phyloP scores from a whole-genome alignment of 108 stramenopile species.

The Skeletonema grethae region DNA sequence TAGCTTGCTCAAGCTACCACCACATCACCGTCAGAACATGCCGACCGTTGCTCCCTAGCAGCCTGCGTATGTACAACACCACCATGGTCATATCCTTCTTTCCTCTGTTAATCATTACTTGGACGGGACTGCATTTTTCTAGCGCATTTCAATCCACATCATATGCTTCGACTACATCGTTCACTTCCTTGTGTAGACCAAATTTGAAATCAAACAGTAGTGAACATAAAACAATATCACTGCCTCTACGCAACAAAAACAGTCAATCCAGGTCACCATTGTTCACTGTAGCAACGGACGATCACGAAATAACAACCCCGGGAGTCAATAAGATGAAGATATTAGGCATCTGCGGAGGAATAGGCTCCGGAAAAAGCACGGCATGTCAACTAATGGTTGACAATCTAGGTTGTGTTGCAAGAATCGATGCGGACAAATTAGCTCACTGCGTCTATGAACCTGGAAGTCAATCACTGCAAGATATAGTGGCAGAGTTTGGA shows the following conservation, averaged over 20 bases:
- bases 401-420: slow-evolving; percentile 54
- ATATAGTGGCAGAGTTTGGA: slow-evolving; percentile 68
- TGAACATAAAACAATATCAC: not conserved
- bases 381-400: slow-evolving; percentile 72
- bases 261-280: not conserved
- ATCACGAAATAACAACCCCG: not conserved
- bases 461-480: slow-evolving; percentile 55
- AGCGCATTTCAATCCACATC: not conserved
- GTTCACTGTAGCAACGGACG: not conserved
- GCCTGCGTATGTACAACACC: not conserved
- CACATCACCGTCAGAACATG: no score
- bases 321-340: slow-evolving; percentile 32
- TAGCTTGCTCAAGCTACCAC: no score
- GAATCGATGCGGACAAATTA: slow-evolving; percentile 75
- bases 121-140: not conserved
- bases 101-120: not conserved
- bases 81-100: not conserved
- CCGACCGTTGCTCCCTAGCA: no score
- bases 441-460: slow-evolving; percentile 79
- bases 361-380: slow-evolving; percentile 79
- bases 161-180: not conserved
- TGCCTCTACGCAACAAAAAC: not conserved
- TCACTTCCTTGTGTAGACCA: not conserved
- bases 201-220: not conserved
- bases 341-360: slow-evolving; percentile 79